These are phyloP conservation scores for Chlamydomonas eustigma DNA, from an alignment of 139 green algal genomes.

Conservation along the genomic window DNA sequence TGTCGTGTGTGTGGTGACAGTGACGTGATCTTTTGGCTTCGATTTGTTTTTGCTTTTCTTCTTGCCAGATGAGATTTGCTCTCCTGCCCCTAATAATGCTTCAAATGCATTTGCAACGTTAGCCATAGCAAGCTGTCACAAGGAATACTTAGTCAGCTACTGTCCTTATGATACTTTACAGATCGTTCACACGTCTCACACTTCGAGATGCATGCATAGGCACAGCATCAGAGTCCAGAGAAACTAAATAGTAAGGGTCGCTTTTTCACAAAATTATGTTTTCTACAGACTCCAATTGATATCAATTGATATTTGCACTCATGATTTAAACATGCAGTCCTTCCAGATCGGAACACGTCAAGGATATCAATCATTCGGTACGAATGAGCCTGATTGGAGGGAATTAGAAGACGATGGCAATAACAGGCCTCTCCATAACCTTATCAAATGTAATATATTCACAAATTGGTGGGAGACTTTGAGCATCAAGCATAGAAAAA, in stretches of 20 bases:
- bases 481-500: background rate
- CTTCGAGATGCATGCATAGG: no score
- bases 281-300: no score
- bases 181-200: no score
- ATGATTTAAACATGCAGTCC: background rate
- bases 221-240: no score
- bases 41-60: slow-evolving; percentile 4
- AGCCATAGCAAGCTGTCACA: background rate
- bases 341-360: background rate
- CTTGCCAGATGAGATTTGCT: background rate
- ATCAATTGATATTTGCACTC: background rate
- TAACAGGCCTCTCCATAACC: no score
- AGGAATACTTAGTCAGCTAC: no score
- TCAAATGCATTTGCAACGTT: background rate
- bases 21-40: background rate
- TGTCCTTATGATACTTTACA: no score
- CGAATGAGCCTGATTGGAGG: background rate
- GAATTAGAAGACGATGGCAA: background rate
- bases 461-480: background rate
- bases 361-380: background rate
- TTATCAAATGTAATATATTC: no score
- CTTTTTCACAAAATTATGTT: no score
- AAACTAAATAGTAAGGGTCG: no score
- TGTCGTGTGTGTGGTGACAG: background rate
- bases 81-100: background rate